A percentile compares a stretch with the other conserved stretches of the same genome.
These are phyloP conservation scores for Rhodosporidiobolus sp. DNA, from an alignment of 768 basidiomycete genomes.

Conservation along the genomic window DNA sequence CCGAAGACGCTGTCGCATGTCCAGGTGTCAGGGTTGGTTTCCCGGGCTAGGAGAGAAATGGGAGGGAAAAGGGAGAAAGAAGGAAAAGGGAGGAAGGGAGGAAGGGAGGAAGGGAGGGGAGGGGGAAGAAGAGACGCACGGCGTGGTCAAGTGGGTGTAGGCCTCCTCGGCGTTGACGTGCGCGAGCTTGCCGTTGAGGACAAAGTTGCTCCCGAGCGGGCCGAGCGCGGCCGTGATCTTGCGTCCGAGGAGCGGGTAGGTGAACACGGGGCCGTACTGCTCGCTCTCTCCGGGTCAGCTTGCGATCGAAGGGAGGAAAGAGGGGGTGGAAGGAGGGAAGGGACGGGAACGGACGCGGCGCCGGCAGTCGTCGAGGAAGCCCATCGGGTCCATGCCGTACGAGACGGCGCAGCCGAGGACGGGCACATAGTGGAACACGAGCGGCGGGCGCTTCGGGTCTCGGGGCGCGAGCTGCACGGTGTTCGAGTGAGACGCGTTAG, in stretches of 20 bases:
- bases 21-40: no score
- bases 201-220: conserved; percentile 85
- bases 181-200: conserved; percentile 87
- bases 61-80: conserved; percentile 53
- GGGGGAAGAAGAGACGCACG: conserved; percentile 45
- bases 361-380: conserved; percentile 56
- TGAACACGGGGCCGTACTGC: conserved; percentile 96
- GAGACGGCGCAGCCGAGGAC: conserved; percentile 79
- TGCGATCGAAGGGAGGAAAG: neutral
- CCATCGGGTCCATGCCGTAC: conserved; percentile 90
- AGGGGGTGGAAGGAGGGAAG: neutral
- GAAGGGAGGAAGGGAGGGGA: conserved; percentile 56
- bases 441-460: conserved; percentile 59
- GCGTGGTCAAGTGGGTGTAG: conserved; percentile 58
- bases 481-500: no score
- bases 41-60: neutral
- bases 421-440: conserved; percentile 90
- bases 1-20: conserved; percentile 75
- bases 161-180: conserved; percentile 94
- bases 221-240: conserved; percentile 87
- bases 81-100: conserved; percentile 45
- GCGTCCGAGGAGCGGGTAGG: conserved; percentile 79
- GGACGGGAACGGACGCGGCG: conserved; percentile 61
- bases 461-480: conserved; percentile 24
- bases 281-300: conserved; percentile 7